These are phyloP conservation scores for Nitzschia putrida DNA, from an alignment of 108 stramenopile genomes.

Conservation along the genomic window DNA sequence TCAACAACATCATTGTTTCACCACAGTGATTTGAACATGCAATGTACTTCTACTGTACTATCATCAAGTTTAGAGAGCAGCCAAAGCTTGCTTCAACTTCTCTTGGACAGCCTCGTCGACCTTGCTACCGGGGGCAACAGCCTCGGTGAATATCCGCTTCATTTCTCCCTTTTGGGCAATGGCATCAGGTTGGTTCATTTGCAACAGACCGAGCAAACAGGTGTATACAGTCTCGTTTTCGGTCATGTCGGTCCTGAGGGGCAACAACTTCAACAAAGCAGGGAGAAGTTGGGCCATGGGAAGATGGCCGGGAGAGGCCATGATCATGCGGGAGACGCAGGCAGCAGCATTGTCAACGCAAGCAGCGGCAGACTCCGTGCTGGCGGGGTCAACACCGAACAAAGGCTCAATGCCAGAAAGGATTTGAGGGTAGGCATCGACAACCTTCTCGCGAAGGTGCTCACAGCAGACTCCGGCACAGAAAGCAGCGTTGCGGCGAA, in stretches of 20 bases:
- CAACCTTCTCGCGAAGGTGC: slow-evolving; percentile 64
- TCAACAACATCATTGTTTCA: too few species aligned
- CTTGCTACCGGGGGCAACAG: slow-evolving; percentile 61
- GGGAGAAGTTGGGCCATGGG: slow-evolving; percentile 91
- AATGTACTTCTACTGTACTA: background rate
- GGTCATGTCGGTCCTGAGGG: slow-evolving; percentile 91
- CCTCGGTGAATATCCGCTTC: slow-evolving; percentile 68
- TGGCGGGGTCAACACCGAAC: slow-evolving; percentile 65
- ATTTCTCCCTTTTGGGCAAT: slow-evolving; percentile 66
- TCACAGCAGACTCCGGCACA: slow-evolving; percentile 90
- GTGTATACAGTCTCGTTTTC: slow-evolving; percentile 96
- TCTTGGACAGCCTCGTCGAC: slow-evolving; percentile 82
- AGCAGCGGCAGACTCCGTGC: slow-evolving; percentile 73
- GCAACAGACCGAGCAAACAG: slow-evolving; percentile 84
- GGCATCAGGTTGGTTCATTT: slow-evolving; percentile 81
- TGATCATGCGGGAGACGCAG: slow-evolving; percentile 89
- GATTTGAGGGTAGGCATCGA: slow-evolving; percentile 62
- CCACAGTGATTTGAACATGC: background rate
- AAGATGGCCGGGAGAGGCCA: slow-evolving; percentile 78
- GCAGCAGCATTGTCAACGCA: slow-evolving; percentile 92
- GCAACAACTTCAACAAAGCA: slow-evolving; percentile 79
- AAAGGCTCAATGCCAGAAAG: slow-evolving; percentile 85
- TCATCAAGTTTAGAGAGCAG: slow-evolving; percentile 12
- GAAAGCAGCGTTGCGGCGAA: slow-evolving; percentile 92
- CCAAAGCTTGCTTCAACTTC: slow-evolving; percentile 64